These are phyloP conservation scores for Bryum argenteum DNA, from an alignment of 225 moss, liverwort and hornwort genomes.

Conservation along the genomic window DNA sequence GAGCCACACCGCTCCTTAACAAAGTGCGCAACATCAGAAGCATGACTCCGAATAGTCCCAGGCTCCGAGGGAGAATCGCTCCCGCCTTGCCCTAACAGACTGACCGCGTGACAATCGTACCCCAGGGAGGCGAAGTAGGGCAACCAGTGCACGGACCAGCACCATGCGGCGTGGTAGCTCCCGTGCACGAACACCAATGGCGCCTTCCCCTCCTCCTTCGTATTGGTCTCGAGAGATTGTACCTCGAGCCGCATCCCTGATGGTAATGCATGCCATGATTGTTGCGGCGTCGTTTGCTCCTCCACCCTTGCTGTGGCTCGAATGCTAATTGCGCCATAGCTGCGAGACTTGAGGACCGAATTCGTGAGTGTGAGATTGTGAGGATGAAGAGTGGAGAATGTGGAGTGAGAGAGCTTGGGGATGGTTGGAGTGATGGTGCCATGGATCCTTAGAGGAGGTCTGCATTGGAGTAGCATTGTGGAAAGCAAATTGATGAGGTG, in stretches of 20 bases:
- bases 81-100: constrained; percentile 79
- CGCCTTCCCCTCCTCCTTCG: constrained; percentile 18
- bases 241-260: constrained; percentile 84
- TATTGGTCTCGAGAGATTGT: constrained; percentile 32
- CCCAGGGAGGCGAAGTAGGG: constrained; percentile 80
- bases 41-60: constrained; percentile 64
- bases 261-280: constrained; percentile 62
- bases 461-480: constrained; percentile 24
- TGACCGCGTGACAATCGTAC: constrained; percentile 76
- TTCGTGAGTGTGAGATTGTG: neutral
- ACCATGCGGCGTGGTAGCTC: constrained; percentile 96
- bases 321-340: neutral
- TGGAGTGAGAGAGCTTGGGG: neutral
- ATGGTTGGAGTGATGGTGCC: neutral
- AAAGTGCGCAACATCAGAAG: constrained; percentile 70
- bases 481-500: neutral
- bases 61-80: constrained; percentile 65
- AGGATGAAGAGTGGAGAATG: neutral
- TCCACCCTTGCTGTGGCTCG: constrained; percentile 16
- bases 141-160: constrained; percentile 80
- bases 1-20: constrained; percentile 41
- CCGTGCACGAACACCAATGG: constrained; percentile 85
- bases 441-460: constrained; percentile 1
- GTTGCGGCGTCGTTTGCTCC: constrained; percentile 38
- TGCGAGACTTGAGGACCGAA: neutral